Percentiles rank a stretch among this genome's conserved stretches.
phyloP scores from a whole-genome alignment of 345 rosid genomes.

The Arabidopsis thaliana region DNA sequence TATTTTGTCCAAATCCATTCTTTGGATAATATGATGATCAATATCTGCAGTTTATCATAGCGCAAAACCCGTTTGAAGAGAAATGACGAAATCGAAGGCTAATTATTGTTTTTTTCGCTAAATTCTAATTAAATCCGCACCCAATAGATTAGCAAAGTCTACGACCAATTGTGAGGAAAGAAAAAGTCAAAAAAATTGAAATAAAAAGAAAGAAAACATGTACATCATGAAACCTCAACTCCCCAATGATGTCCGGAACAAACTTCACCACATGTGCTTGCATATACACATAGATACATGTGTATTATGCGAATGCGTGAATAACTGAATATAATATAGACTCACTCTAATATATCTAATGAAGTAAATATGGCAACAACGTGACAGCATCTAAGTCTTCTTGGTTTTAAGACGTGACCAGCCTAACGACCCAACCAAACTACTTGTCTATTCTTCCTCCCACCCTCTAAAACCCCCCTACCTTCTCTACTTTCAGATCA shows the following conservation, averaged over 20 bases:
- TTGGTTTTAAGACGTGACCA: slow-evolving; percentile 48
- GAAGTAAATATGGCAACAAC: slow-evolving; percentile 39
- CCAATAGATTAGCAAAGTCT: slow-evolving; percentile 6
- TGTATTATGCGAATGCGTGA: slow-evolving; percentile 1
- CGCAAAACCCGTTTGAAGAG: background rate
- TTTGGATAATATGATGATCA: background rate
- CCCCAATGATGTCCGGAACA: slow-evolving; percentile 34
- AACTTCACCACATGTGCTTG: slow-evolving; percentile 40
- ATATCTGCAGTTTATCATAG: background rate
- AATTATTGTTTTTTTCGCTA: background rate
- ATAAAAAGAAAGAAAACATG: slow-evolving; percentile 35
- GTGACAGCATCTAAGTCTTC: slow-evolving; percentile 46
- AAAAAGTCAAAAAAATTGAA: slow-evolving; percentile 15
- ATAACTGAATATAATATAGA: slow-evolving; percentile 8
- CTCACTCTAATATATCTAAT: slow-evolving; percentile 26
- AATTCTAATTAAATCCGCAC: slow-evolving; percentile 3
- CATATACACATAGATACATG: slow-evolving; percentile 32
- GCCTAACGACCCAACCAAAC: slow-evolving; percentile 46
- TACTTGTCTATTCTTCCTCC: slow-evolving; percentile 18
- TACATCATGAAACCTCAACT: slow-evolving; percentile 48
- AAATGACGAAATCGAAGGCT: background rate
- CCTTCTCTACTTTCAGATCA: slow-evolving; percentile 31
- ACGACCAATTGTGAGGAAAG: slow-evolving; percentile 28
- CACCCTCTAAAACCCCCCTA: slow-evolving; percentile 37
- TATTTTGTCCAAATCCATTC: background rate